A percentile compares a stretch with the other conserved stretches of the same genome.
Evolutionary conservation across 352 stramenopile genomes (phyloP).

Genomic region (Globisporangium cylindrosporum): DNA sequence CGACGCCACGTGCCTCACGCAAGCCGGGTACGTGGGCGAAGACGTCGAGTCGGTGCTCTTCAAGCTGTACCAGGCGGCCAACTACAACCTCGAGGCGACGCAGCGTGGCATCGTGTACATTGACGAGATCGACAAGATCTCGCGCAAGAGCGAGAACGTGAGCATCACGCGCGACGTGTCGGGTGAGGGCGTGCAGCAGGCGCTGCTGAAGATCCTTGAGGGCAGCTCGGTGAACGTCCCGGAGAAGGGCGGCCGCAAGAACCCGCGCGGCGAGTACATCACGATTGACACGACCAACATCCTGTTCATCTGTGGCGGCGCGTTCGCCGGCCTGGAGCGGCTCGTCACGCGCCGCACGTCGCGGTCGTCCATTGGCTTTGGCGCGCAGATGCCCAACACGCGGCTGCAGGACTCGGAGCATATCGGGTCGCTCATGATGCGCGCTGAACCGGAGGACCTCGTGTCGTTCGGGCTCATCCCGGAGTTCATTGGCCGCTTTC

Average conservation of each 20-base stretch:
- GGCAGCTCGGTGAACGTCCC: constrained; percentile 97
- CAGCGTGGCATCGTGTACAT: constrained; percentile 98
- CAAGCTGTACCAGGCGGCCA: constrained; percentile 96
- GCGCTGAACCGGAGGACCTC: constrained; percentile 95
- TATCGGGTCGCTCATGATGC: constrained; percentile 90
- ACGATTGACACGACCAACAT: constrained; percentile 99
- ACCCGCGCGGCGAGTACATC: constrained; percentile 95
- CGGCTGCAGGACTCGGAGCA: constrained; percentile 72
- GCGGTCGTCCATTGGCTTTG: constrained; percentile 96
- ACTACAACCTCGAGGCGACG: constrained; percentile 94
- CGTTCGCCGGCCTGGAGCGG: constrained; percentile 95
- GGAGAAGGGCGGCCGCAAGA: constrained; percentile 96
- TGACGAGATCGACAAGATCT: constrained; percentile 99
- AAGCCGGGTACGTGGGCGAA: constrained; percentile 98
- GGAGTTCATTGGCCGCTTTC: constrained; percentile 98
- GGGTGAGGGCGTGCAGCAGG: constrained; percentile 98
- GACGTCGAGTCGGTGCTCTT: constrained; percentile 98
- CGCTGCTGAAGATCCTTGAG: constrained; percentile 99
- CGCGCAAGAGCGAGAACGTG: constrained; percentile 84
- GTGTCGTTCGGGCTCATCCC: constrained; percentile 97
- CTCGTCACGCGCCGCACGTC: constrained; percentile 93
- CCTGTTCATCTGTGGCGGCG: constrained; percentile 98
- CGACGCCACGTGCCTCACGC: constrained; percentile 97
- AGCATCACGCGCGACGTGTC: constrained; percentile 97
- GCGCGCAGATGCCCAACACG: constrained; percentile 90